A percentile compares a stretch with the other conserved stretches of the same genome.
Conservation (phyloP, 169 alveolate genomes). For the Plasmodium sp. region DNA sequence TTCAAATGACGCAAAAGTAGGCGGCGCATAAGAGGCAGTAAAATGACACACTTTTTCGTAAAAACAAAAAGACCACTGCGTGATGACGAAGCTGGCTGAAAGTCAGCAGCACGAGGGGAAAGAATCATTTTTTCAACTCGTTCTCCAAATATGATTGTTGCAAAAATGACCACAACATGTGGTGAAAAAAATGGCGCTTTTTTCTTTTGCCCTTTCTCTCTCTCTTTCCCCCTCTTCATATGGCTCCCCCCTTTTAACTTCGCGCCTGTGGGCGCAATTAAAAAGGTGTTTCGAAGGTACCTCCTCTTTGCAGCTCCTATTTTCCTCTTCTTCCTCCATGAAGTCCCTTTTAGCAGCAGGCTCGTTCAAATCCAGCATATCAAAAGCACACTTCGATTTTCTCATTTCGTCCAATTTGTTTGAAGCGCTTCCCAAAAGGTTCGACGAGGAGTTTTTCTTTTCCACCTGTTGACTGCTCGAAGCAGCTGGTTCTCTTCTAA, state of each 20-base stretch:
- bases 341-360: background rate
- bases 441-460: background rate
- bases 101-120: background rate
- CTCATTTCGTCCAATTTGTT: background rate
- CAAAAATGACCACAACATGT: background rate
- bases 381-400: slow-evolving; percentile 7
- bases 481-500: background rate
- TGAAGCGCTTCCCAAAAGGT: background rate
- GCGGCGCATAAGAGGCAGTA: background rate
- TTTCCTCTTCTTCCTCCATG: background rate
- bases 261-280: background rate
- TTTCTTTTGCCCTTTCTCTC: background rate
- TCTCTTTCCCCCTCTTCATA: background rate
- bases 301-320: slow-evolving; percentile 39
- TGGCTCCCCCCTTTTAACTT: background rate
- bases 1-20: background rate
- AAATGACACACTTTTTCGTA: background rate
- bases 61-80: background rate
- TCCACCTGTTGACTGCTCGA: slow-evolving; percentile 4
- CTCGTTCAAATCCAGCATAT: slow-evolving; percentile 50
- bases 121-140: background rate
- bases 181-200: background rate
- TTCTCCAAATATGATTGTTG: background rate
- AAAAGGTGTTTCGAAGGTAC: background rate
- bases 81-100: background rate